Evolutionary conservation across 164 flowering plant genomes (phyloP), one percentile per base, ranked within the genome.

Genomic region (Vitis amurensis): DNA sequence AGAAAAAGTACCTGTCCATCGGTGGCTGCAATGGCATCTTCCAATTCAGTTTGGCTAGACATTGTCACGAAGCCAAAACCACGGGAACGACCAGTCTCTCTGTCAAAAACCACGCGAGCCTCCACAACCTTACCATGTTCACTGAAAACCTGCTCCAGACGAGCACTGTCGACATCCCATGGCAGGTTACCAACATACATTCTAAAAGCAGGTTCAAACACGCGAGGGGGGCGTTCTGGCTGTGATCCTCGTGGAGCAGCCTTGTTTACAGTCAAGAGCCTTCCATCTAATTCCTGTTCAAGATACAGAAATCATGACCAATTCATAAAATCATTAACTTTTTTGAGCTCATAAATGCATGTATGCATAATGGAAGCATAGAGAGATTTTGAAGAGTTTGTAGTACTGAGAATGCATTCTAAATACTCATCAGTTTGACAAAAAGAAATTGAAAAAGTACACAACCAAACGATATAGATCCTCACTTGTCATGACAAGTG

Each of bases 41-140:
- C 81, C 78, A 90, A 63, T 73, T 91, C 98, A 14, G 84, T 55
- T 67, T 88, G 86, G 30, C 79, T 63, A 23, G 96, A 72, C 92
- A 93, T 85, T 3, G 86, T 82, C 9, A 93, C 96, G 76, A 91
- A 93, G 59, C 94, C 98, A 76, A 90, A 93, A 17, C 98, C 98
- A 11, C 97, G 90, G 55, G 98, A 93, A 51, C 90, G 89, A 15
- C 93, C 92, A 66, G 82, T 82, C 30, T 93, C 96, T 71, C 92
- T 73, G 74, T 93, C 96, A 71, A 6, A 79, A 68, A 91, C 83
- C 0, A 93, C 87, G 50, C 91, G 82, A 51, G 96, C 91, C 71
- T 80, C 82, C 37, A 84, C 73, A 5, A 93, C 98, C 51, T 86
- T 86, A 8, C 97, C 98, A 72, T 89, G 86, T 68, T 93, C 91